Base-by-base conservation (phyloP, 78 protist genomes). In the Dictyostelium firmibasis region DNA sequence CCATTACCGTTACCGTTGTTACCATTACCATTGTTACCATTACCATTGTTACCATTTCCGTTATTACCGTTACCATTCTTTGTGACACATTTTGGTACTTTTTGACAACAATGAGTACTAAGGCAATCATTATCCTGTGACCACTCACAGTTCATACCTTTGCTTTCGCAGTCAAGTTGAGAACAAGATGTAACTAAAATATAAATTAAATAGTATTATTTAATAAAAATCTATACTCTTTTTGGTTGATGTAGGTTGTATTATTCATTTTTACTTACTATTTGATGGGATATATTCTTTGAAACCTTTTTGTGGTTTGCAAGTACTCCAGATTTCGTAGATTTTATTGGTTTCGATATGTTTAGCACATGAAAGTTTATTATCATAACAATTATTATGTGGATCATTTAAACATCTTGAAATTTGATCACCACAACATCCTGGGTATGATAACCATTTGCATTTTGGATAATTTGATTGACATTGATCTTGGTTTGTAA, bases 101-200 rank as follows among this genome's bases (percentile, higher is more conserved):
- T 64, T 83, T 83, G 87, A 3, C 87, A 83, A 83, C 87, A 83
- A 33, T 70, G 67, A 8, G 87, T 83, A 64, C 78, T 76, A 3
- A 83, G 3, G 38, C 87, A 83, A 57, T 9, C 11, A 11, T 75
- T 33, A n/a, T 47, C 41, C 11, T 57, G 29, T 7, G 31, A 29
- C 74, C 74, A 83, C 7, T 23, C 18, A 38, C 87, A 83, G 2
- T 14, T 10, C 77, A 64, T 57, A 10, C 77, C 87, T 83, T 33
- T 64, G 0, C 43, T 38, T 62, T 62, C 79, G 64, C 87, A 83
- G n/a, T 83, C 35, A 38, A 83, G 41, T 62, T 64, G 50, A 25
- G 67, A 69, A 38, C 87, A 83, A 11, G 78, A 36, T 23, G 50
- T 57, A 6, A n/a, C 84, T 78, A 43, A 27, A 47, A 47, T 47